phyloP scores from a whole-genome alignment of 164 flowering plant genomes.

The Stephania cephalantha region DNA sequence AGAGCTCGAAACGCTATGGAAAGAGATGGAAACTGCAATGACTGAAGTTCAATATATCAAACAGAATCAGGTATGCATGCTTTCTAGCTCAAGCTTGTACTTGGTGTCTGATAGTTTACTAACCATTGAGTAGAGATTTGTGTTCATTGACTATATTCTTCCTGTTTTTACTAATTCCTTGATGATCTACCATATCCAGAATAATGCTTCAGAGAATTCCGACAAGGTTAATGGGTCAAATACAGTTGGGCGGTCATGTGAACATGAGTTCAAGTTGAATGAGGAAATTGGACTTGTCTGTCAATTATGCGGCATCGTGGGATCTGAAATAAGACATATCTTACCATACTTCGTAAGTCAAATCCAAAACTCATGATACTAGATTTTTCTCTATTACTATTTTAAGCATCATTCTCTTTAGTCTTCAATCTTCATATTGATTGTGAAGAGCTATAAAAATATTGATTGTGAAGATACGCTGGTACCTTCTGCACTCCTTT shows the following conservation, averaged over 20 bases:
- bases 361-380: background rate
- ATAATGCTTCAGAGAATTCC: constrained; percentile 15
- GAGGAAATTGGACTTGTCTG: constrained; percentile 81
- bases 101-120: background rate
- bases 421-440: no score
- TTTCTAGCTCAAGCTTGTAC: background rate
- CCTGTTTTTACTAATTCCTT: background rate
- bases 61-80: constrained; percentile 36
- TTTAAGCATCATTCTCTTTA: background rate
- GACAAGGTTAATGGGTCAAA: constrained; percentile 15
- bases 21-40: constrained; percentile 62
- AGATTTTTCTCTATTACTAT: background rate
- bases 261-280: constrained; percentile 57
- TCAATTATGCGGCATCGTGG: constrained; percentile 52
- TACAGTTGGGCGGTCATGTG: constrained; percentile 29
- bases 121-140: background rate
- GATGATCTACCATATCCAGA: constrained; percentile 27
- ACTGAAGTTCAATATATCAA: constrained; percentile 38
- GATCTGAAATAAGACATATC: constrained; percentile 56
- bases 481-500: no score
- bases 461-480: no score
- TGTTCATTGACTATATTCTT: background rate
- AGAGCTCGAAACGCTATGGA: constrained; percentile 74
- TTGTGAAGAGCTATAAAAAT: no score
- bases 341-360: constrained; percentile 68